These are phyloP conservation scores for Chlorophyllum brunneum DNA, from an alignment of 768 basidiomycete genomes.

Conservation along the genomic window DNA sequence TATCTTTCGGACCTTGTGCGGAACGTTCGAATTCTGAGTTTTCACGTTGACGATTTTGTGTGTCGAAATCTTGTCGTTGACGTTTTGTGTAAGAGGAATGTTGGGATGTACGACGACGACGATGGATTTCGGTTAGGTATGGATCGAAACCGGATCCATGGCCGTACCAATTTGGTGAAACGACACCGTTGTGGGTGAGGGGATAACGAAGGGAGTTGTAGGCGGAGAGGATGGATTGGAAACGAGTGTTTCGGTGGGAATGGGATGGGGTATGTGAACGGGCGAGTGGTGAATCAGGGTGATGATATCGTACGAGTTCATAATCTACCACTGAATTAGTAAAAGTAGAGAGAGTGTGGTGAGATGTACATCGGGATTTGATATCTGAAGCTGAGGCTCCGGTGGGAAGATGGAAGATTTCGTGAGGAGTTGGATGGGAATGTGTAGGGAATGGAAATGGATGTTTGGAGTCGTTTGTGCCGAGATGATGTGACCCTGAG, in stretches of 20 bases:
- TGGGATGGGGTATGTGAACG: not conserved
- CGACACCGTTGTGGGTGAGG: constrained; percentile 14
- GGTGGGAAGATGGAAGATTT: constrained; percentile 64
- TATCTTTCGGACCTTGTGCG: constrained; percentile 40
- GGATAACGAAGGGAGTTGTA: constrained; percentile 54
- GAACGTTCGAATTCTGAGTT: constrained; percentile 28
- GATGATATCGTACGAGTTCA: constrained; percentile 67
- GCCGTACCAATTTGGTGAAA: constrained; percentile 11
- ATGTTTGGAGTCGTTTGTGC: constrained; percentile 2
- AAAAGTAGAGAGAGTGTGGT: not conserved
- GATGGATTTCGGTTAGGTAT: constrained; percentile 48
- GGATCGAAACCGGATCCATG: constrained; percentile 32
- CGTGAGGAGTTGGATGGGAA: constrained; percentile 55
- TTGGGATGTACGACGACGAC: constrained; percentile 40
- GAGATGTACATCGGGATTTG: constrained; percentile 59
- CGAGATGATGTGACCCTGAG: too few relatives aligned
- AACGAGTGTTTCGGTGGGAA: not conserved
- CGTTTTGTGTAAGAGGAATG: constrained; percentile 23
- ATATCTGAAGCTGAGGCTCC: constrained; percentile 56
- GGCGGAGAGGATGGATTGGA: constrained; percentile 44
- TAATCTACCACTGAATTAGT: constrained; percentile 46
- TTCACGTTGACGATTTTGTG: constrained; percentile 16
- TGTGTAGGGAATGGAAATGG: constrained; percentile 48
- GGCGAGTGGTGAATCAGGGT: constrained; percentile 52
- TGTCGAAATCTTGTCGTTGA: constrained; percentile 11